A percentile compares a stretch with the other conserved stretches of the same genome.
phyloP scores from a whole-genome alignment of 495 filamentous ascomycete species.

The Penicillium cataractarum region DNA sequence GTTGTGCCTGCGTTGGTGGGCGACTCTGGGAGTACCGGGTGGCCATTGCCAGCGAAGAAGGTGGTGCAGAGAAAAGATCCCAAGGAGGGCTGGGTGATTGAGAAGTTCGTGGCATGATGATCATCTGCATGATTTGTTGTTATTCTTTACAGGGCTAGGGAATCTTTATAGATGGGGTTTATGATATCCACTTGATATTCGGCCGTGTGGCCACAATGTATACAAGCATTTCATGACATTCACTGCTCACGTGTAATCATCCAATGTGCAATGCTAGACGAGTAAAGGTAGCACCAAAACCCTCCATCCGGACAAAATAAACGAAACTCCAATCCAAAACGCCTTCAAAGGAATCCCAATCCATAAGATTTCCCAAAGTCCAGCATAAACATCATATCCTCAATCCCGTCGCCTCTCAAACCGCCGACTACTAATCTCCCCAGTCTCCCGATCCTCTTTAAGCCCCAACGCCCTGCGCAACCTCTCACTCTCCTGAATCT shows the following conservation, averaged over 20 bases:
- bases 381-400: not conserved
- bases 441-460: constrained; percentile 84
- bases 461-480: constrained; percentile 89
- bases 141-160: no score
- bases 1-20: constrained; percentile 74
- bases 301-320: not conserved
- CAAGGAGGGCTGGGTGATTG: constrained; percentile 77
- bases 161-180: constrained; percentile 4
- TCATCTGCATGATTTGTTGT: not conserved
- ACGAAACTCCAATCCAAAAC: not conserved
- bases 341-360: not conserved
- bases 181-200: constrained; percentile 30
- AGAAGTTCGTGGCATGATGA: constrained; percentile 54
- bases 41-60: constrained; percentile 82
- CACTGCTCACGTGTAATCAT: not conserved
- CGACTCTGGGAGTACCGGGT: constrained; percentile 70
- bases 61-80: constrained; percentile 75
- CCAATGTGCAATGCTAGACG: not conserved
- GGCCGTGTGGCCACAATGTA: constrained; percentile 17
- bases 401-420: constrained; percentile 39
- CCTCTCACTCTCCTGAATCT: constrained; percentile 93
- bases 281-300: not conserved
- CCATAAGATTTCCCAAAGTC: not conserved
- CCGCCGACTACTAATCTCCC: constrained; percentile 63
- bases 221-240: constrained; percentile 8